Base-by-base conservation (phyloP, 2,329 filamentous ascomycete species). In the Trichophyton verrucosum region DNA sequence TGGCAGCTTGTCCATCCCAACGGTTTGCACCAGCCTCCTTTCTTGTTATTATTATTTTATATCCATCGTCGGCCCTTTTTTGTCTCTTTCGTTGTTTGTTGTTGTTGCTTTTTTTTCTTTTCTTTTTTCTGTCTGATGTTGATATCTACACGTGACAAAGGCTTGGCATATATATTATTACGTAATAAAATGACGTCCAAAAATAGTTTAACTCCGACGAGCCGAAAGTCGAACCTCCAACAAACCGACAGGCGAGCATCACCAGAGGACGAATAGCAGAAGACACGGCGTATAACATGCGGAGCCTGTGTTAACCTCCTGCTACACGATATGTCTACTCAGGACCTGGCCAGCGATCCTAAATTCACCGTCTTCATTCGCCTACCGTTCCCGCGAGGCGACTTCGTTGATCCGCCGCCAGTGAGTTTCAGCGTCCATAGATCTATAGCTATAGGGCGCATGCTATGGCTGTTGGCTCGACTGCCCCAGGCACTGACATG, bases 321-420 rank as follows among this genome's bases (percentile, higher is more conserved):
- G 20, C 20, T 24, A 24, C 44, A 30, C 24, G 22, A 27, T 9
- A 53, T 53, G 49, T 4, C 49, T 17, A 11, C 24, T 15, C 47
- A 24, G 15, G 49, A 30, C 20, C 11, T 57, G 33, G 24, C 56
- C 40, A 7, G 42, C 49, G 64, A 65, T 57, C 57, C 63, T 40
- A 69, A 74, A 61, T 78, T 77, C 72, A 95, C 89, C 13, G 86
- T 95, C 62, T 89, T 95, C 69, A 83, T 99, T 65, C 83, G 91
- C 64, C 82, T 97, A n/a, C 94, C 94, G 24, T 95, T 96, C 69
- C 83, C 87, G 40, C 83, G 94, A 61, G 87, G 88, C 46, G 85
- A 88, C 68, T 99, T 99, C 76, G 82, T 91, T 64, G 92, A 99
- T 74, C 94, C 94, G 61, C 88, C 89, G 55, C 86, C 87, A 65